Evolutionary conservation across 345 rosid species (phyloP).

Genomic region (Populus pruinosa): DNA sequence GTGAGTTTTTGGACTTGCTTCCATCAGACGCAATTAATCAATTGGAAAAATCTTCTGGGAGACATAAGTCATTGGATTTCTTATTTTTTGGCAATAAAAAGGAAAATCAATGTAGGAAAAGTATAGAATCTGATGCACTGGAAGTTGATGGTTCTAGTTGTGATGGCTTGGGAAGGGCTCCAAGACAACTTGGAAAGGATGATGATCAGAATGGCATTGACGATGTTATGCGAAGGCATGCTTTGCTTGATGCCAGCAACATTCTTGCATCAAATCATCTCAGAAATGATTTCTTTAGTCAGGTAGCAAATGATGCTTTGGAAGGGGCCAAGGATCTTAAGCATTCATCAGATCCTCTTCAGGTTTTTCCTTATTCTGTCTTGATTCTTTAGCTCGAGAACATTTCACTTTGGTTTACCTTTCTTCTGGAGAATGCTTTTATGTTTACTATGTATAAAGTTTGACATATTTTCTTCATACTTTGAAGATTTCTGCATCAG

Average conservation of each 20-base stretch:
- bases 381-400: background rate
- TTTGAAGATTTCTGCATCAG: conserved; percentile 7
- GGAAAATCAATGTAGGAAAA: background rate
- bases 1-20: background rate
- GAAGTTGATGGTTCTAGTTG: background rate
- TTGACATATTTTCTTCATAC: background rate
- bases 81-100: background rate
- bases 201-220: background rate
- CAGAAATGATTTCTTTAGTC: background rate
- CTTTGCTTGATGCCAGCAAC: background rate
- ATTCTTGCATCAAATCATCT: background rate
- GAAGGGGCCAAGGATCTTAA: conserved; percentile 2
- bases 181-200: background rate
- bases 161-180: background rate
- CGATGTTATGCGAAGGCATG: background rate
- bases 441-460: background rate
- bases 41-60: background rate
- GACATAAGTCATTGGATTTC: background rate
- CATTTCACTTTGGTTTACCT: background rate
- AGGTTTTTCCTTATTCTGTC: background rate
- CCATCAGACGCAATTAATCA: background rate
- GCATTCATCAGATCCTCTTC: background rate
- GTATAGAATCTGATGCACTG: background rate
- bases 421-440: background rate
- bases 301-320: background rate